These are phyloP conservation scores for Lichenothelia convexa DNA, from an alignment of 495 filamentous ascomycete species.

Conservation along the genomic window DNA sequence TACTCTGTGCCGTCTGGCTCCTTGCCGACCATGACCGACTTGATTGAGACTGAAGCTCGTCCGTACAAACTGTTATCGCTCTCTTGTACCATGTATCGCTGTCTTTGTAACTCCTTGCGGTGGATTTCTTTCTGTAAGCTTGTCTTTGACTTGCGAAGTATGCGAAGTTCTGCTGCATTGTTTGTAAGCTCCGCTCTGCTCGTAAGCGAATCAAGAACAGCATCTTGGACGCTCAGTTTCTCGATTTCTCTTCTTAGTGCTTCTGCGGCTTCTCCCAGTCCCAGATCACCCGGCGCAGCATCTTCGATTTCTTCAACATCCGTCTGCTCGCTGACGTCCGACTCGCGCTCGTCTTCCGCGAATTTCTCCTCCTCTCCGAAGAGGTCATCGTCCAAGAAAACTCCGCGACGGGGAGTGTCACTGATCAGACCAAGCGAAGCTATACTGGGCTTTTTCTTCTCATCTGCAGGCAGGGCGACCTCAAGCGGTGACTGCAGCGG, in stretches of 20 bases:
- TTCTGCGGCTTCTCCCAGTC: constrained; percentile 80
- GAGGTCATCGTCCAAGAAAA: constrained; percentile 83
- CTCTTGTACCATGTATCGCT: constrained; percentile 95
- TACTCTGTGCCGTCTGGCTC: constrained; percentile 89
- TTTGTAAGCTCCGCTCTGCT: constrained; percentile 94
- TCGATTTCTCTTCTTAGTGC: constrained; percentile 75
- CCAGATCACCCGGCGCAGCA: constrained; percentile 88
- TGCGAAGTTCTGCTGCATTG: constrained; percentile 81
- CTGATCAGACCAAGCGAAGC: constrained; percentile 81
- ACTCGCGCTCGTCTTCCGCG: constrained; percentile 65
- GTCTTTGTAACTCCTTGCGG: constrained; percentile 85
- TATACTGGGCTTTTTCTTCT: constrained; percentile 57
- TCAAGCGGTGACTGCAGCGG: constrained; percentile 4
- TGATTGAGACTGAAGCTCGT: constrained; percentile 72
- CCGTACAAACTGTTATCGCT: constrained; percentile 96
- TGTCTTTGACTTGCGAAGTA: constrained; percentile 81
- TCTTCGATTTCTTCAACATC: constrained; percentile 76
- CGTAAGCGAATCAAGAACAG: constrained; percentile 76
- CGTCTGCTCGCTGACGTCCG: constrained; percentile 26
- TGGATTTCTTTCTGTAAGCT: constrained; percentile 83
- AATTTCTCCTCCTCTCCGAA: constrained; percentile 83
- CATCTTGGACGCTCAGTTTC: constrained; percentile 69
- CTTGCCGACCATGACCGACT: constrained; percentile 74
- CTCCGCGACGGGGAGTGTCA: constrained; percentile 58
- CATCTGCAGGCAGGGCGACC: constrained; percentile 25